These are phyloP conservation scores for Zymoseptoria ardabiliae DNA, from an alignment of 2,329 filamentous ascomycete species.

Conservation along the genomic window DNA sequence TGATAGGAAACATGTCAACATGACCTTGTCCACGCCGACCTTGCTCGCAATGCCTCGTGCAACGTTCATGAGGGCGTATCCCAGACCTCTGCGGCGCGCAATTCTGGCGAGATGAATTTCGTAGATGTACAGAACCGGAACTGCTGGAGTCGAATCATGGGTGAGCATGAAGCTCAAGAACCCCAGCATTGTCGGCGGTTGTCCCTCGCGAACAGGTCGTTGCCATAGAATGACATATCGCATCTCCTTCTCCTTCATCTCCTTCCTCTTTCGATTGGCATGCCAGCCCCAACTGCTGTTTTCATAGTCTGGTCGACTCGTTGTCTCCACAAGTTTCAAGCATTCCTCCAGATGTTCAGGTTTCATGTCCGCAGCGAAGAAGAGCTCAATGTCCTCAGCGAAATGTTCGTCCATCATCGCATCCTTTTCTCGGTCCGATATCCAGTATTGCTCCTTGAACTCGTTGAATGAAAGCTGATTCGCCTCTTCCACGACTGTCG, in stretches of 20 bases:
- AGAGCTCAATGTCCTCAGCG: background rate
- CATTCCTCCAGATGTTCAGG: slow-evolving; percentile 37
- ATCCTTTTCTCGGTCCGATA: background rate
- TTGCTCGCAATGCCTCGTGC: slow-evolving; percentile 48
- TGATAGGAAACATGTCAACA: slow-evolving; percentile 64
- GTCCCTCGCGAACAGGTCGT: background rate
- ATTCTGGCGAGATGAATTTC: slow-evolving; percentile 61
- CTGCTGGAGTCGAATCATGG: slow-evolving; percentile 51
- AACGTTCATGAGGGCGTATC: slow-evolving; percentile 51
- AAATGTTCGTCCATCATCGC: background rate
- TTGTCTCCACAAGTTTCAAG: slow-evolving; percentile 52
- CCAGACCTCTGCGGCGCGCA: slow-evolving; percentile 57
- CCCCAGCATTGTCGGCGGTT: slow-evolving; percentile 14
- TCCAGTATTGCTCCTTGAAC: slow-evolving; percentile 10
- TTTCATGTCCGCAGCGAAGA: background rate
- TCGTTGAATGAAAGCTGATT: slow-evolving; percentile 9
- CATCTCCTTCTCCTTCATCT: slow-evolving; percentile 63
- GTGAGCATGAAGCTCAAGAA: slow-evolving; percentile 66
- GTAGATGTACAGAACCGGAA: slow-evolving; percentile 68
- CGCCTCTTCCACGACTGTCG: slow-evolving; percentile 7
- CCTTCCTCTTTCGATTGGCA: slow-evolving; percentile 50
- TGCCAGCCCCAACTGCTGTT: slow-evolving; percentile 58
- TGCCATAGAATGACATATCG: slow-evolving; percentile 56
- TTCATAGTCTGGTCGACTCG: slow-evolving; percentile 59
- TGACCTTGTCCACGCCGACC: slow-evolving; percentile 56